Evolutionary conservation across 2,329 filamentous ascomycete genomes (phyloP).

Genomic region (Ploettnerulaceae sp.): DNA sequence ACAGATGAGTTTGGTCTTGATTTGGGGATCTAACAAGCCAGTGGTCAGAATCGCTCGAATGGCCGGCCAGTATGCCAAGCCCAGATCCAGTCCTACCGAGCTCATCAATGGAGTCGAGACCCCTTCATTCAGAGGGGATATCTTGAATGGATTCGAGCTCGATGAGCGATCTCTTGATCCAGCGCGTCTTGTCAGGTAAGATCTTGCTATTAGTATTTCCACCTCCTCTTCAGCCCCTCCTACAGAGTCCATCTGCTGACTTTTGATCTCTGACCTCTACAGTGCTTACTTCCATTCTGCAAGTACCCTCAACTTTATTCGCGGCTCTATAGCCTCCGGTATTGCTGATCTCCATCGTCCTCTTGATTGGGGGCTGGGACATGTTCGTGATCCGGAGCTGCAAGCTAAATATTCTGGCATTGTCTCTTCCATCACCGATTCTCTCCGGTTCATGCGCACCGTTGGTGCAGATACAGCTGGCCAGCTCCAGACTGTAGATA

Average conservation of each 20-base stretch:
- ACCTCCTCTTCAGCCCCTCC: background rate
- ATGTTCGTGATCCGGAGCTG: conserved; percentile 77
- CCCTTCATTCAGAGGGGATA: conserved; percentile 90
- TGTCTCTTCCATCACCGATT: conserved; percentile 82
- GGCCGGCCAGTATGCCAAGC: conserved; percentile 97
- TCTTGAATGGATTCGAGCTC: conserved; percentile 80
- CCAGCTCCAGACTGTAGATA: conserved; percentile 83
- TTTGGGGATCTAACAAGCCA: conserved; percentile 77
- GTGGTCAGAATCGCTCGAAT: conserved; percentile 94
- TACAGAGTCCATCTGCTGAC: conserved; percentile 4
- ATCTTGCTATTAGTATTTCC: background rate
- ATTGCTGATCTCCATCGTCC: conserved; percentile 92
- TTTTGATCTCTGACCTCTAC: background rate
- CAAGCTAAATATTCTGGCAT: conserved; percentile 83
- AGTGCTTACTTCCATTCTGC: conserved; percentile 94
- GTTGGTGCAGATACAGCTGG: conserved; percentile 83
- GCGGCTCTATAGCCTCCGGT: conserved; percentile 76
- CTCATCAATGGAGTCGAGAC: conserved; percentile 73
- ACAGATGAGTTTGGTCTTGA: conserved; percentile 94
- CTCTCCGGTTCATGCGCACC: conserved; percentile 88
- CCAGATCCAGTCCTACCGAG: conserved; percentile 83
- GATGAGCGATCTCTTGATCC: conserved; percentile 80
- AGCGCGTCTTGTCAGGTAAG: conserved; percentile 66
- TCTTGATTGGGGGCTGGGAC: conserved; percentile 89
- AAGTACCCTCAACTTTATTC: conserved; percentile 88